phyloP scores from a whole-genome alignment of 176 grass and related monocot genomes.

The Aegilops speltoides region DNA sequence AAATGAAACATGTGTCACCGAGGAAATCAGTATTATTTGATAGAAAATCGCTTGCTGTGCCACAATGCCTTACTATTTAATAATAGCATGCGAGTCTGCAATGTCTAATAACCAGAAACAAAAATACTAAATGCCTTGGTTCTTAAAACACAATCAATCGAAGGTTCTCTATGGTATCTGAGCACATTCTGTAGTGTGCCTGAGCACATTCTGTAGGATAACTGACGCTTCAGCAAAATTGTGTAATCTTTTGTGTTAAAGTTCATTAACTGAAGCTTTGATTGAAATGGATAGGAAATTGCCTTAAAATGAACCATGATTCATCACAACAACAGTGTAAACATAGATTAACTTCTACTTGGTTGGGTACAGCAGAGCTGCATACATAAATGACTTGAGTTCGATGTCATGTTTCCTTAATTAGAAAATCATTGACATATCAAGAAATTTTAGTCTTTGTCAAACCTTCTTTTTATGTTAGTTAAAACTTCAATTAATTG shows the following conservation, averaged over 20 bases:
- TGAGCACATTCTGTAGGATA: background rate
- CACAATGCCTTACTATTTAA: background rate
- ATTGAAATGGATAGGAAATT: background rate
- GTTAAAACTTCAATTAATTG: background rate
- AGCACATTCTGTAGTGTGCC: background rate
- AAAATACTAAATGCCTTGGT: background rate
- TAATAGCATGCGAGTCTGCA: background rate
- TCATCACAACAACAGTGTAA: background rate
- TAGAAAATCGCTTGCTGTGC: background rate
- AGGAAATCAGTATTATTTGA: constrained; percentile 7
- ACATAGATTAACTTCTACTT: background rate
- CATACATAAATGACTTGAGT: constrained; percentile 3
- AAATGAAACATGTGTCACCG: background rate
- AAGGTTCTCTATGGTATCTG: background rate
- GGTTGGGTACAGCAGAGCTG: background rate
- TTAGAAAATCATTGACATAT: background rate
- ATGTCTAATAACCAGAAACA: constrained; percentile 1
- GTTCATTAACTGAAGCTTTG: background rate
- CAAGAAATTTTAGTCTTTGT: background rate
- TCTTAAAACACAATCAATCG: background rate
- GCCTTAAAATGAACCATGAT: background rate
- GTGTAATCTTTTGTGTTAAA: background rate
- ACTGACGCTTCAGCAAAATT: background rate
- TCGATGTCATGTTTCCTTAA: background rate
- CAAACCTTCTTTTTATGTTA: background rate